Conservation (phyloP, 2,329 filamentous ascomycete genomes). For the Sclerotinia borealis region DNA sequence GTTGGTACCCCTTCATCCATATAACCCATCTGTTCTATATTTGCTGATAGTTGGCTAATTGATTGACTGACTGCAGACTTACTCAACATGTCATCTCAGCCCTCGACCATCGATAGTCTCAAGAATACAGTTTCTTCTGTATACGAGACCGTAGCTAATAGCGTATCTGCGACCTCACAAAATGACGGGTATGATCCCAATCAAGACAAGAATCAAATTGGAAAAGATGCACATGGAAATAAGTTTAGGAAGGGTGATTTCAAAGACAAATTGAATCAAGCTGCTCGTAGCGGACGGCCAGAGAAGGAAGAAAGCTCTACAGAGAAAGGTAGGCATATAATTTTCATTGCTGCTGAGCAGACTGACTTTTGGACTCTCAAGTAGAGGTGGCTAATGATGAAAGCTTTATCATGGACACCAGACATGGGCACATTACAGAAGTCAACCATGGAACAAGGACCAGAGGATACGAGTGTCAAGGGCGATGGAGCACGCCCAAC, state of each 20-base stretch:
- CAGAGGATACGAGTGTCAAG: slow-evolving; percentile 4
- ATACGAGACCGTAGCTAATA: slow-evolving; percentile 14
- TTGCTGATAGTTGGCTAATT: neutral
- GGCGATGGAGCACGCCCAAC: slow-evolving; percentile 18
- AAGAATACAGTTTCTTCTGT: slow-evolving; percentile 17
- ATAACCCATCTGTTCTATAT: neutral
- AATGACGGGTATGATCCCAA: slow-evolving; percentile 14
- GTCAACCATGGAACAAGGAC: slow-evolving; percentile 14
- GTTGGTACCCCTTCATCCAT: neutral
- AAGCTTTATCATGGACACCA: slow-evolving; percentile 24
- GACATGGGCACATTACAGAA: slow-evolving; percentile 18
- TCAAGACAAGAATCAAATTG: slow-evolving; percentile 16
- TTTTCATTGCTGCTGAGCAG: neutral
- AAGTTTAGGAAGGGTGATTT: slow-evolving; percentile 21
- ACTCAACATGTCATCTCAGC: slow-evolving; percentile 23
- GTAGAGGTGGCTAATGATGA: slow-evolving; percentile 13
- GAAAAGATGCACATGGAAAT: slow-evolving; percentile 21
- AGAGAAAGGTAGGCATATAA: slow-evolving; percentile 21
- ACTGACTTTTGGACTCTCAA: neutral
- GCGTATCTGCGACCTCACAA: slow-evolving; percentile 2
- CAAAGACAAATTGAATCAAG: slow-evolving; percentile 27
- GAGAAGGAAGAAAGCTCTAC: slow-evolving; percentile 16
- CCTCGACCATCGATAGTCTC: slow-evolving; percentile 22
- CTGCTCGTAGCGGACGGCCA: slow-evolving; percentile 15
- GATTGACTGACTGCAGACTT: neutral